Conservation (phyloP, 2,329 filamentous ascomycete genomes). For the Trichophyton verrucosum region DNA sequence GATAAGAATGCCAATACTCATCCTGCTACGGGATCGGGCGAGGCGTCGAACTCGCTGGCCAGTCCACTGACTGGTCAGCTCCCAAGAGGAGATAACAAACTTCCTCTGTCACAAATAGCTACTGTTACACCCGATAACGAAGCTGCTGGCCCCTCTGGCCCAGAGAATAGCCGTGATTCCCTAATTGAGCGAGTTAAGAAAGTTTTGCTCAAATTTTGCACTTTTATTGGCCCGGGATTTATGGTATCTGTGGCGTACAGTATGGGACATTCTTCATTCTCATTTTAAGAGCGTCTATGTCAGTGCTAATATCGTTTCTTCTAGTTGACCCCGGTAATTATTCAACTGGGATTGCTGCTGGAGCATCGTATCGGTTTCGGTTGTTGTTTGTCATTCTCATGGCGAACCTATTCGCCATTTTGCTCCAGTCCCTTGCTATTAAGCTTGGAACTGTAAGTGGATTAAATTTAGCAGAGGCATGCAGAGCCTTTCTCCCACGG, state of each 20-base stretch:
- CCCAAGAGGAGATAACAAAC: not conserved
- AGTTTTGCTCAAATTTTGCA: constrained; percentile 29
- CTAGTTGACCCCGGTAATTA: constrained; percentile 40
- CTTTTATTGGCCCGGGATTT: constrained; percentile 38
- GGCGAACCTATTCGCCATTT: constrained; percentile 38
- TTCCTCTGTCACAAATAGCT: not conserved
- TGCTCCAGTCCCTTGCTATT: constrained; percentile 38
- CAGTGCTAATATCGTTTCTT: constrained; percentile 22
- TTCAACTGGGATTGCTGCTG: constrained; percentile 38
- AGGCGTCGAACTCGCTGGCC: not conserved
- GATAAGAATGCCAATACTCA: not conserved
- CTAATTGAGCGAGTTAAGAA: constrained; percentile 11
- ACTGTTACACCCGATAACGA: not conserved
- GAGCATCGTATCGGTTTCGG: constrained; percentile 33
- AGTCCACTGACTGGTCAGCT: not conserved
- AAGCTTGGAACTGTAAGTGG: constrained; percentile 59
- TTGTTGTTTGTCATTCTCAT: constrained; percentile 37
- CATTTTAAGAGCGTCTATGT: constrained; percentile 9
- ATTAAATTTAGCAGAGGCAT: constrained; percentile 54
- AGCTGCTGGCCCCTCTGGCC: not conserved
- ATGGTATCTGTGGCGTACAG: constrained; percentile 35
- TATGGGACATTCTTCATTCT: not conserved
- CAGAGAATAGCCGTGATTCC: no score
- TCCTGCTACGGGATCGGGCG: not conserved
- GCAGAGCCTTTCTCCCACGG: constrained; percentile 50